phyloP scores from a whole-genome alignment of 192 early-diverging fungal species.

The Coemansia sp. region DNA sequence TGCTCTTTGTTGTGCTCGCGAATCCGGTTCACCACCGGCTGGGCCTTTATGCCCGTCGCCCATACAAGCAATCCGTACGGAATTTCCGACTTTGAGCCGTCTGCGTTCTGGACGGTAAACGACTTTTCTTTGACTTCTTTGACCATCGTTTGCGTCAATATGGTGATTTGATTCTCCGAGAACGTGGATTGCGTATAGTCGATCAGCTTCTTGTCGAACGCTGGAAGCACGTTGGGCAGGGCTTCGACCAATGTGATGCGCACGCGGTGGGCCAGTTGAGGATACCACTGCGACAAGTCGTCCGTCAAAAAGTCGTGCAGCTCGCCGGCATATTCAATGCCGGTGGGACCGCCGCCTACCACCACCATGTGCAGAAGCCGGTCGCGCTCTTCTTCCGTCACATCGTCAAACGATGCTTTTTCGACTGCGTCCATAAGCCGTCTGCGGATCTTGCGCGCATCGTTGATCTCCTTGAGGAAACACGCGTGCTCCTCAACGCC shows the following conservation, averaged over 20 bases:
- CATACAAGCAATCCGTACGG: slow-evolving; percentile 74
- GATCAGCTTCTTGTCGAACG: slow-evolving; percentile 71
- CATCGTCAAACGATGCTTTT: slow-evolving; percentile 64
- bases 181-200: slow-evolving; percentile 76
- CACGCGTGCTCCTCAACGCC: slow-evolving; percentile 82
- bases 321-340: slow-evolving; percentile 70
- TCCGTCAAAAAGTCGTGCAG: slow-evolving; percentile 82
- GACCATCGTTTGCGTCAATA: slow-evolving; percentile 68
- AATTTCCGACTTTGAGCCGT: slow-evolving; percentile 45
- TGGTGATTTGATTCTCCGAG: slow-evolving; percentile 69
- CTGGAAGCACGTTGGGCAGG: slow-evolving; percentile 68
- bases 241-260: slow-evolving; percentile 77
- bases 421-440: slow-evolving; percentile 79
- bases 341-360: slow-evolving; percentile 86
- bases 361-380: slow-evolving; percentile 76
- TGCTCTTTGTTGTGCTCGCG: slow-evolving; percentile 39
- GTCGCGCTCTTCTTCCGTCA: slow-evolving; percentile 62
- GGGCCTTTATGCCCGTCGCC: slow-evolving; percentile 73
- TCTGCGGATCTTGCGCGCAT: slow-evolving; percentile 79
- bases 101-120: slow-evolving; percentile 59
- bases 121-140: slow-evolving; percentile 62
- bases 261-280: slow-evolving; percentile 61
- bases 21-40: slow-evolving; percentile 58
- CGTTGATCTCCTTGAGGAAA: slow-evolving; percentile 81
- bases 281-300: slow-evolving; percentile 74